Conservation (phyloP, 768 basidiomycete genomes). For the Daedaleopsis nitida region DNA sequence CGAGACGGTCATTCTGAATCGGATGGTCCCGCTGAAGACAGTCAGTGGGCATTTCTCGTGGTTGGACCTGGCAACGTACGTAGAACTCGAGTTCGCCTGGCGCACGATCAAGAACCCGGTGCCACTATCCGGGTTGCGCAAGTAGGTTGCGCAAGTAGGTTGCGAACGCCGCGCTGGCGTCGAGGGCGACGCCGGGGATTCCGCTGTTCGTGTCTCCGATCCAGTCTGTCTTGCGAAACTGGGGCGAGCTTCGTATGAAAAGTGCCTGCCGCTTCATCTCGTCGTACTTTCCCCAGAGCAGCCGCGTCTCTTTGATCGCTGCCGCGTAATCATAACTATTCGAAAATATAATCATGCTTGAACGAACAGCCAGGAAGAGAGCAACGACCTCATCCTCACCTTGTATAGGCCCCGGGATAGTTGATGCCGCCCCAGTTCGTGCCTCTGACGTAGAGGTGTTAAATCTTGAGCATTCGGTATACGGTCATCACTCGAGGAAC, state of each 20-base stretch:
- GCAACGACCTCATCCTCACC: slow-evolving; percentile 49
- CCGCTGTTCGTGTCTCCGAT: slow-evolving; percentile 57
- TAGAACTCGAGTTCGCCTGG: slow-evolving; percentile 66
- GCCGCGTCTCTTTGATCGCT: slow-evolving; percentile 70
- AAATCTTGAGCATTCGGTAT: background rate
- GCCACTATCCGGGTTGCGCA: slow-evolving; percentile 68
- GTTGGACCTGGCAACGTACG: slow-evolving; percentile 42
- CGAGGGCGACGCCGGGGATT: slow-evolving; percentile 33
- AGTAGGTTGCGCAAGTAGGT: slow-evolving; percentile 60
- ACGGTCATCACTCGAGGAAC: background rate
- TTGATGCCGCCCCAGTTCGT: slow-evolving; percentile 85
- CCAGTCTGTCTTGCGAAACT: slow-evolving; percentile 80
- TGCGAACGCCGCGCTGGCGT: slow-evolving; percentile 49
- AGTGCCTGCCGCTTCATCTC: slow-evolving; percentile 79
- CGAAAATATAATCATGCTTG: background rate
- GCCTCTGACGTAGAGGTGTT: slow-evolving; percentile 46
- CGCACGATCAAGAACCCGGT: slow-evolving; percentile 72
- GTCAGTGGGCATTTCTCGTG: background rate
- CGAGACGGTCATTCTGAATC: slow-evolving; percentile 62
- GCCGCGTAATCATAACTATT: slow-evolving; percentile 75
- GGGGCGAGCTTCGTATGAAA: slow-evolving; percentile 77
- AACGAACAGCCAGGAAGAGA: background rate
- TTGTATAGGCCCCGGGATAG: slow-evolving; percentile 74
- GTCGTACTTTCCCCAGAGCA: slow-evolving; percentile 65
- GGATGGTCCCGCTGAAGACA: slow-evolving; percentile 41